These are phyloP conservation scores for Sindora glabra DNA, from an alignment of 306 rosid genomes.

Conservation along the genomic window DNA sequence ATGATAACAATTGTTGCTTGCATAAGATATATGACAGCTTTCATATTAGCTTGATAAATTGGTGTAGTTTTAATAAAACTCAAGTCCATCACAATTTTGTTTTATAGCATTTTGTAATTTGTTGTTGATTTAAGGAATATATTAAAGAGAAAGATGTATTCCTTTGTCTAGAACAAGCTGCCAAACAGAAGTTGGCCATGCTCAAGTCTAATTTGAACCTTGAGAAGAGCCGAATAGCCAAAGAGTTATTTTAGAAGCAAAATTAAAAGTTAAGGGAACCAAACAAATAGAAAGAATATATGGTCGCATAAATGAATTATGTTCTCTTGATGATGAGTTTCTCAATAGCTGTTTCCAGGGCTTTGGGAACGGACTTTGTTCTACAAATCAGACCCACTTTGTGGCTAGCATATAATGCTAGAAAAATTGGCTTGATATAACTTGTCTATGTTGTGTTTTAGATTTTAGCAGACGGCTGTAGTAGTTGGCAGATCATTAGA, in stretches of 20 bases:
- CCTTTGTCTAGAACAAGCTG: conserved; percentile 84
- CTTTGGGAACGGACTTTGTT: background rate
- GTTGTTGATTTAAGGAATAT: conserved; percentile 45
- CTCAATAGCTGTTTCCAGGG: background rate
- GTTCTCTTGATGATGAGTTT: conserved; percentile 81
- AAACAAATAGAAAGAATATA: conserved; percentile 77
- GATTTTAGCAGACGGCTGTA: no score
- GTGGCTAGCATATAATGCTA: no score
- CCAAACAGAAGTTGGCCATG: conserved; percentile 92
- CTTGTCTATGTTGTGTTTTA: no score
- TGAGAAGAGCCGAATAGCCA: conserved; percentile 90
- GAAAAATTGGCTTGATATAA: no score
- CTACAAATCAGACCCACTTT: background rate
- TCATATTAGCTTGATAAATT: no score
- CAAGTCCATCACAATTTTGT: background rate
- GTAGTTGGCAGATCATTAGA: no score
- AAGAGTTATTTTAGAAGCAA: conserved; percentile 76
- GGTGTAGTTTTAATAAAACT: conserved; percentile 16
- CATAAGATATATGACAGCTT: no score
- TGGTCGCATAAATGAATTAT: conserved; percentile 95
- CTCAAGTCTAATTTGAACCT: conserved; percentile 76
- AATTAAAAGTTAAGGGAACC: conserved; percentile 68
- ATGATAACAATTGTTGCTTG: no score
- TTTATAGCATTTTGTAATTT: conserved; percentile 14
- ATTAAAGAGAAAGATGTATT: conserved; percentile 64